Conservation (phyloP, 2,329 filamentous ascomycete genomes). For the Cadophora malorum region DNA sequence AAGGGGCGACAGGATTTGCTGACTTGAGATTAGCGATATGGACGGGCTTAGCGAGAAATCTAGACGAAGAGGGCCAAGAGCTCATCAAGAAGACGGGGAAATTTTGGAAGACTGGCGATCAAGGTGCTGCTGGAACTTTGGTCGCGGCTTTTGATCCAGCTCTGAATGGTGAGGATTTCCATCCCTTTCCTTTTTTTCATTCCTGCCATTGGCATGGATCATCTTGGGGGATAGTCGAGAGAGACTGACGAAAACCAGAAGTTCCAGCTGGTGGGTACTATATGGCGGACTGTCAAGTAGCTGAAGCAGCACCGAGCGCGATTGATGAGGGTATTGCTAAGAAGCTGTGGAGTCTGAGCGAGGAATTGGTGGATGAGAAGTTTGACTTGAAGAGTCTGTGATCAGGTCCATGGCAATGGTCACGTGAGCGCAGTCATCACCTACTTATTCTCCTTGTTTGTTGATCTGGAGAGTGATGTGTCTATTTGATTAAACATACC, state of each 20-base stretch:
- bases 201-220: neutral
- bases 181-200: neutral
- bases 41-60: conserved; percentile 31
- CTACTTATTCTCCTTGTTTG: no score
- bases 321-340: conserved; percentile 13
- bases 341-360: conserved; percentile 20
- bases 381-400: conserved; percentile 16
- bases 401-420: neutral
- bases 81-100: conserved; percentile 26
- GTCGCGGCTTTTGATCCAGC: conserved; percentile 36
- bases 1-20: no score
- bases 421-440: no score
- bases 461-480: no score
- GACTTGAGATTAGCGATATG: conserved; percentile 26
- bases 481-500: no score
- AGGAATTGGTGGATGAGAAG: conserved; percentile 19
- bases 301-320: conserved; percentile 10
- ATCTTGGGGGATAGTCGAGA: no score
- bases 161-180: conserved; percentile 22
- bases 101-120: conserved; percentile 31
- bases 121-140: conserved; percentile 33
- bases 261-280: conserved; percentile 4
- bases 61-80: conserved; percentile 27
- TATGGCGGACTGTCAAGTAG: conserved; percentile 22
- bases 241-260: neutral